These are phyloP conservation scores for Alternaria dauci DNA, from an alignment of 2,329 filamentous ascomycete genomes.

Conservation along the genomic window DNA sequence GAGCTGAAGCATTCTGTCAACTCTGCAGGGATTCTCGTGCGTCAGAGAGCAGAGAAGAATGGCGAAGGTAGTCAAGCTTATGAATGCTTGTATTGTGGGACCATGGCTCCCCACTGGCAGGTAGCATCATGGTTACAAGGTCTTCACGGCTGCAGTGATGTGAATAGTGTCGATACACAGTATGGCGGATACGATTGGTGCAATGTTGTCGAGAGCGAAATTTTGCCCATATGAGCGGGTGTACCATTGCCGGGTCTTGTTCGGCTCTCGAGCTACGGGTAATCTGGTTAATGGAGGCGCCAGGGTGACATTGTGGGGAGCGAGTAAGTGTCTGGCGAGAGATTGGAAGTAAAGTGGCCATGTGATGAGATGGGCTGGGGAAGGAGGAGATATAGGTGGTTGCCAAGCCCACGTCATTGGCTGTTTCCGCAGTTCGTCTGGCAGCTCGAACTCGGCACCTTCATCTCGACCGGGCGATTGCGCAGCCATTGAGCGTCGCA, in stretches of 20 bases:
- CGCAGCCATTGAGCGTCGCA: conserved; percentile 28
- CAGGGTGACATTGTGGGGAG: conserved; percentile 1
- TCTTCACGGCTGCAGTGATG: not conserved
- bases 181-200: conserved; percentile 9
- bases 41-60: not conserved
- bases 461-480: conserved; percentile 23
- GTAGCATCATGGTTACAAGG: not conserved
- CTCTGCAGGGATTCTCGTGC: conserved; percentile 1
- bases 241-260: not conserved
- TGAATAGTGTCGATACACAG: not conserved
- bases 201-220: not conserved
- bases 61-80: conserved; percentile 16
- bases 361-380: not conserved
- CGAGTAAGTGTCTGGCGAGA: not conserved
- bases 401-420: conserved; percentile 20
- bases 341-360: not conserved
- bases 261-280: conserved; percentile 10
- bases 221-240: not conserved
- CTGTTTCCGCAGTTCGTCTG: conserved; percentile 2
- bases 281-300: conserved; percentile 9
- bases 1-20: conserved; percentile 20
- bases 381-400: not conserved
- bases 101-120: conserved; percentile 2
- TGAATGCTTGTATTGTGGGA: conserved; percentile 22
- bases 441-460: conserved; percentile 2